Evolutionary conservation across 2,329 filamentous ascomycete species (phyloP).

Genomic region (Arthrobotrys sphaeroides): DNA sequence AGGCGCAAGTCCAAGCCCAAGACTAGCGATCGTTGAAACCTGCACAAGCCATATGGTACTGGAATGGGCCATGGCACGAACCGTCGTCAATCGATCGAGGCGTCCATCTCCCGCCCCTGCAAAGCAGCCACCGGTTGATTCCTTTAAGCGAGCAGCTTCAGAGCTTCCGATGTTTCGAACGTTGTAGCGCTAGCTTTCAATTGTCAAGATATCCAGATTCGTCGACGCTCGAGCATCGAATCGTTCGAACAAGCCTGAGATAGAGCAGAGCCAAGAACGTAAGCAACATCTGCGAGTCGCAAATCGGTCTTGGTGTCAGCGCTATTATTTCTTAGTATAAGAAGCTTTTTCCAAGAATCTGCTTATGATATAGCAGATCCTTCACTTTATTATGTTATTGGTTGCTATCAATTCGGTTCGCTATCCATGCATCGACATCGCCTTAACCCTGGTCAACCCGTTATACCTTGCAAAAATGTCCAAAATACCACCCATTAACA

Average conservation of each 20-base stretch:
- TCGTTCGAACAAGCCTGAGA: neutral
- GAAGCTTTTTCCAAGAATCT: neutral
- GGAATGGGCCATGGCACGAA: neutral
- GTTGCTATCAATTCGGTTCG: neutral
- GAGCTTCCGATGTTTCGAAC: neutral
- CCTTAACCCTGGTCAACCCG: neutral
- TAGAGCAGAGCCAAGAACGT: neutral
- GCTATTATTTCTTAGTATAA: neutral
- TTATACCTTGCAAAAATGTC: neutral
- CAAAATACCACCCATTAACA: neutral
- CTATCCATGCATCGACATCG: neutral
- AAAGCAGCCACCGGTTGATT: neutral
- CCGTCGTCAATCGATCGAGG: neutral
- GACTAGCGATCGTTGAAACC: neutral
- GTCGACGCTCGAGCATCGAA: slow-evolving; percentile 11
- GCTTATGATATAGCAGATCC: neutral
- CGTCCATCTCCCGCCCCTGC: neutral
- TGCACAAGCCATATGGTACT: slow-evolving; percentile 1
- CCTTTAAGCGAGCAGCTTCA: neutral
- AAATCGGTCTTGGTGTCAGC: slow-evolving; percentile 16
- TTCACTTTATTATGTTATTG: neutral
- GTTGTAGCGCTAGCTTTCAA: no score
- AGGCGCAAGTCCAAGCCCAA: neutral
- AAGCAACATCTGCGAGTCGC: neutral
- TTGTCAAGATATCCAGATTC: neutral